Conservation (phyloP, 2,329 filamentous ascomycete genomes). For the Fusarium circinatum region DNA sequence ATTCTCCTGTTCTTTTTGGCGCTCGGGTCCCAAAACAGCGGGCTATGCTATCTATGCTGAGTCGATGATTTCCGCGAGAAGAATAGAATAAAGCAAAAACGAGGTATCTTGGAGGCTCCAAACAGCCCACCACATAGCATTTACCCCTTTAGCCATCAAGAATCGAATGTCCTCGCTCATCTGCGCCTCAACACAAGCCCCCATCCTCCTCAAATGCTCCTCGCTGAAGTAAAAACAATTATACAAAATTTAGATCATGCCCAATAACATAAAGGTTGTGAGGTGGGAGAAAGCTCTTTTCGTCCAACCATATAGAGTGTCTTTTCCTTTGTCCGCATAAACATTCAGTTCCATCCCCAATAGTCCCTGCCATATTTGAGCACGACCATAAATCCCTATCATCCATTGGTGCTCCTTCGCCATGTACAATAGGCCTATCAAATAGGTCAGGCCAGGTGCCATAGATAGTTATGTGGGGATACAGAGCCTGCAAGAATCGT, state of each 20-base stretch:
- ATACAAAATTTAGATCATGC: conserved; percentile 20
- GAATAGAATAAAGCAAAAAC: conserved; percentile 14
- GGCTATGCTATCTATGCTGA: conserved; percentile 26
- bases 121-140: conserved; percentile 22
- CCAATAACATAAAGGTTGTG: conserved; percentile 7
- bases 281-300: conserved; percentile 2
- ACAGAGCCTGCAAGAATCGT: background rate
- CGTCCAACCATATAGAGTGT: conserved; percentile 3
- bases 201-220: conserved; percentile 34
- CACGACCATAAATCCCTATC: background rate
- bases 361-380: background rate
- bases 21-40: conserved; percentile 1
- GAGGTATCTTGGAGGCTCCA: conserved; percentile 36
- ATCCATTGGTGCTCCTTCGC: background rate
- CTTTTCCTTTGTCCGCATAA: background rate
- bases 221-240: conserved; percentile 33
- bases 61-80: conserved; percentile 10
- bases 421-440: background rate
- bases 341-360: background rate
- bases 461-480: background rate
- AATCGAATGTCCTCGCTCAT: conserved; percentile 21
- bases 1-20: conserved; percentile 10
- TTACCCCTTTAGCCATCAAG: conserved; percentile 12
- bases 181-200: conserved; percentile 12
- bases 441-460: background rate